Conservation (phyloP, 2,329 filamentous ascomycete genomes). For the Nothophoma quercina region DNA sequence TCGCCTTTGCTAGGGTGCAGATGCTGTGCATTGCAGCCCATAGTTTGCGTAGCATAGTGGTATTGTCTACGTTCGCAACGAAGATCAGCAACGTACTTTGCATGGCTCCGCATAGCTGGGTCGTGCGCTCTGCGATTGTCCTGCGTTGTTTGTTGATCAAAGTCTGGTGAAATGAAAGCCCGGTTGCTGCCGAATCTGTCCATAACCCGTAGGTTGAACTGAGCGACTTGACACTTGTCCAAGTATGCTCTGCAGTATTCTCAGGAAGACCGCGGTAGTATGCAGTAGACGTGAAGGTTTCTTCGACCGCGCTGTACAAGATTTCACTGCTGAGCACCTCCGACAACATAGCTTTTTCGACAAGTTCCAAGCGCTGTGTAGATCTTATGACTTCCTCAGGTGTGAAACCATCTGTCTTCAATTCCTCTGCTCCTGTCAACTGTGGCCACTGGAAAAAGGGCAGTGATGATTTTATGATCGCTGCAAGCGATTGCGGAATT, state of each 20-base stretch:
- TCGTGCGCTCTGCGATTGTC: conserved; percentile 17
- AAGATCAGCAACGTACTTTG: conserved; percentile 32
- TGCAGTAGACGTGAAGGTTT: conserved; percentile 32
- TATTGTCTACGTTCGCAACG: conserved; percentile 29
- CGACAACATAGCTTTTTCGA: conserved; percentile 34
- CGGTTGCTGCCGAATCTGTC: background rate
- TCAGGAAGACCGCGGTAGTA: conserved; percentile 38
- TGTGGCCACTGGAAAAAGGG: conserved; percentile 44
- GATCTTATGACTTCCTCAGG: background rate
- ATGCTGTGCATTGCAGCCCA: conserved; percentile 39
- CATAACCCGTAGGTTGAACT: background rate
- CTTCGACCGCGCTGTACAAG: conserved; percentile 23
- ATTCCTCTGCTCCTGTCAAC: background rate
- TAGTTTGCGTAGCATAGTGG: conserved; percentile 31
- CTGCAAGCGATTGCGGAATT: background rate
- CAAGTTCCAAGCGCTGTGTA: conserved; percentile 29
- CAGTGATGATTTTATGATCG: too few species aligned
- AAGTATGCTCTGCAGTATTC: conserved; percentile 12
- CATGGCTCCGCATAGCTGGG: conserved; percentile 23
- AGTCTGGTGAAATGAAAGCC: conserved; percentile 25
- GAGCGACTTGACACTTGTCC: conserved; percentile 1
- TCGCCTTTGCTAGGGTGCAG: background rate
- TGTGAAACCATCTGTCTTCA: background rate
- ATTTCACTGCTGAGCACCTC: conserved; percentile 19
- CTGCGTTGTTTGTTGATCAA: conserved; percentile 23